Base-by-base conservation (phyloP, 352 stramenopile species). In the Pythium monospermum region DNA sequence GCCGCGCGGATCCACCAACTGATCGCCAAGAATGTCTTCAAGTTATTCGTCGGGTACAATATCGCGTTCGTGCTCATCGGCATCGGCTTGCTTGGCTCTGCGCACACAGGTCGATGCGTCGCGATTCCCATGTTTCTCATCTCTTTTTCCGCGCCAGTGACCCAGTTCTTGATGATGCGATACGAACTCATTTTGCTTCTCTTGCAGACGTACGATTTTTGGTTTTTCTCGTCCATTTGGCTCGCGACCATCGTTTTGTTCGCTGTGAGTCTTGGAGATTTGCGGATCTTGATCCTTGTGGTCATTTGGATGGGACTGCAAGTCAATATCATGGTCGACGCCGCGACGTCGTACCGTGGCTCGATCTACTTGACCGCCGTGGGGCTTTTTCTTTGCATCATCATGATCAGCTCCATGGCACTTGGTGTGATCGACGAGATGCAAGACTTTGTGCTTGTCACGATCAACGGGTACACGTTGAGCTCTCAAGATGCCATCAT, bases 161-260 rank as follows among this genome's bases (percentile, higher is more conserved):
- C 21, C 0, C 53, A 35, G 2, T 16, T 62, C 13, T 26, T 41
- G 0, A 43, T 65, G 16, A 44, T 69, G 36, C 48, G 51, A 2
- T 41, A 60, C 15, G 62, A 72, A 11, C 57, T 71, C 21, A 26
- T 63, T 6, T 39, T n/a, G 33, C 26, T 71, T 35, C 55, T 61
- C 23, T 25, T 60, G 11, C 8, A 4, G n/a, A 69, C 64, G 7
- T 71, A 76, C 61, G 68, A 76, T 35, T 69, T 71, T 30, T 76
- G 64, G 61, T 71, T 73, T 54, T 69, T 73, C 41, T 49, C 64
- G 22, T 28, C 52, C 7, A 30, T 68, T 7, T 64, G 60, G 27
- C 18, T 45, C 1, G n/a, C 49, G 3, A 56, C 53, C 3, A 55
- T 53, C 12, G 10, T 48, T 1, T 28, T 71, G 10, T 57, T 69